Conservation (phyloP, 495 filamentous ascomycete species). For the Oidiodendron maius region DNA sequence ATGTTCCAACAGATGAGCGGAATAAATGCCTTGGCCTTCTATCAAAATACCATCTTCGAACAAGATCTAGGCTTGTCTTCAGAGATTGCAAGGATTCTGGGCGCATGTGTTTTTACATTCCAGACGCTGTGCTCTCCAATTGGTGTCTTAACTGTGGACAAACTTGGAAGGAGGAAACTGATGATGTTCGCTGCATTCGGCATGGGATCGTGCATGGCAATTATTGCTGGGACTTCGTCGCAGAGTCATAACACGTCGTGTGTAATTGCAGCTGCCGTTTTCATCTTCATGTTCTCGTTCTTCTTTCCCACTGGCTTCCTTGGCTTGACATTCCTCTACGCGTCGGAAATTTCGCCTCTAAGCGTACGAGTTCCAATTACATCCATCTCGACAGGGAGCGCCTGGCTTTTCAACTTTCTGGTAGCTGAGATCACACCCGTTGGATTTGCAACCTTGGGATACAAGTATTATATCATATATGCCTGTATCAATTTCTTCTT, state of each 20-base stretch:
- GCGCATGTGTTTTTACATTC: conserved; percentile 21
- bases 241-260: neutral
- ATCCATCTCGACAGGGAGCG: conserved; percentile 41
- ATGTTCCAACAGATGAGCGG: conserved; percentile 23
- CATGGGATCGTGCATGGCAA: conserved; percentile 35
- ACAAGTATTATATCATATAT: conserved; percentile 61
- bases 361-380: conserved; percentile 47
- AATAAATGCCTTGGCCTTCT: conserved; percentile 22
- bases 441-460: conserved; percentile 49
- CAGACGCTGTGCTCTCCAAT: conserved; percentile 25
- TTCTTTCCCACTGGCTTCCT: conserved; percentile 57
- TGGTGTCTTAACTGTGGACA: conserved; percentile 25
- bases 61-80: conserved; percentile 19
- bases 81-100: conserved; percentile 21
- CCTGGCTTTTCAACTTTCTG: conserved; percentile 49
- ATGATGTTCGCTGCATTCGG: conserved; percentile 32
- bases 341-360: conserved; percentile 49
- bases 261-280: neutral
- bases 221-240: conserved; percentile 26
- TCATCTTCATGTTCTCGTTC: conserved; percentile 43
- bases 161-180: conserved; percentile 29
- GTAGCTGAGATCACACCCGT: conserved; percentile 50
- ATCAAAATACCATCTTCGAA: conserved; percentile 25
- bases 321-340: conserved; percentile 53
- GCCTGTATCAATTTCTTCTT: conserved; percentile 47